A percentile compares a stretch with the other conserved stretches of the same genome.
Conservation (phyloP, 768 basidiomycete genomes). For the Russula brevipes region DNA sequence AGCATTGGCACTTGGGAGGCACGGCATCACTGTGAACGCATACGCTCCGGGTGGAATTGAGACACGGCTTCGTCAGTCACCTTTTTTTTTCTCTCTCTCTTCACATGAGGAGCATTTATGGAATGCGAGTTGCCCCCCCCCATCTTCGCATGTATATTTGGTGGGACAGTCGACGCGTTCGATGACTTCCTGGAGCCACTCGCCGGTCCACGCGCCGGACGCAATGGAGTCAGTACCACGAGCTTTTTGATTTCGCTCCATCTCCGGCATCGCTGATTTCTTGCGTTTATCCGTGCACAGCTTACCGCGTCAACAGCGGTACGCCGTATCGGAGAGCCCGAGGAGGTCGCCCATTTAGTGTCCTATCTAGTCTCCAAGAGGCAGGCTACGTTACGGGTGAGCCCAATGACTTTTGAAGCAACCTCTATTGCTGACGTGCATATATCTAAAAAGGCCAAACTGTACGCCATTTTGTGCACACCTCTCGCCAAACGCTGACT, state of each 20-base stretch:
- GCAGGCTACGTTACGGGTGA: constrained; percentile 26
- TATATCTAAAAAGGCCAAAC: constrained; percentile 12
- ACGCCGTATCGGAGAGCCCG: constrained; percentile 4
- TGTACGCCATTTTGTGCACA: neutral
- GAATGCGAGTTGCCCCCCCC: neutral
- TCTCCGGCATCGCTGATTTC: neutral
- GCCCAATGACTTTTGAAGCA: neutral
- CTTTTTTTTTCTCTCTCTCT: neutral
- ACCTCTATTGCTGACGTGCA: neutral
- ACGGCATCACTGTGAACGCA: constrained; percentile 28
- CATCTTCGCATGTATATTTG: too few species aligned
- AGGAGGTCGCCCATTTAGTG: constrained; percentile 25
- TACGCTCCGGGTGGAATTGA: constrained; percentile 26
- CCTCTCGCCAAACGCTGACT: neutral
- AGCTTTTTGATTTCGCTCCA: too few species aligned
- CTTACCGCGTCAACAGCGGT: neutral
- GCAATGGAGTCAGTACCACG: constrained; percentile 2
- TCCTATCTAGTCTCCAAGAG: constrained; percentile 23
- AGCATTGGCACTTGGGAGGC: constrained; percentile 22
- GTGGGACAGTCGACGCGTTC: constrained; percentile 1
- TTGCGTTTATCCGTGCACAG: neutral
- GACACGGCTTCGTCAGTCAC: constrained; percentile 21
- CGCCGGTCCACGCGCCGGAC: neutral
- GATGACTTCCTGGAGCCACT: constrained; percentile 14
- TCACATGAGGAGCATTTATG: too few species aligned